Conservation (phyloP, 2,329 filamentous ascomycete genomes). For the Fusarium nematophilum region DNA sequence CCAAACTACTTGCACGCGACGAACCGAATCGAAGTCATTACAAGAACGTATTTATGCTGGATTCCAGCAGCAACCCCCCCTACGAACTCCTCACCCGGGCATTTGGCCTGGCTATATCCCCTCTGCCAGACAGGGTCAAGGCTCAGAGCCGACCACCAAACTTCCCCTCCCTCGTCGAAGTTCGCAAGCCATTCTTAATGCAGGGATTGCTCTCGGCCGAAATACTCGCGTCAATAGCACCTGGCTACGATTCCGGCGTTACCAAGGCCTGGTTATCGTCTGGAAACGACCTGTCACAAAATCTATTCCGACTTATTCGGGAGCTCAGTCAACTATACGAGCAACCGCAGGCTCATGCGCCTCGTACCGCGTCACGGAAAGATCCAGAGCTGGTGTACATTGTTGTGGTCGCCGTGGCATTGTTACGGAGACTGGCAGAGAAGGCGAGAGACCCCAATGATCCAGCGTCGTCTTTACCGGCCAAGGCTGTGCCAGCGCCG, state of each 20-base stretch:
- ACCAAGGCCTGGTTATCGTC: conserved; percentile 85
- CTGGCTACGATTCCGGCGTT: conserved; percentile 76
- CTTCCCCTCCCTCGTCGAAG: conserved; percentile 77
- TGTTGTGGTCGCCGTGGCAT: conserved; percentile 73
- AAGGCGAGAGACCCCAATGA: conserved; percentile 71
- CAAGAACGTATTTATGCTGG: conserved; percentile 81
- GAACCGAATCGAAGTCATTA: conserved; percentile 92
- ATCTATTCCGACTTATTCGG: conserved; percentile 79
- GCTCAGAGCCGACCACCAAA: conserved; percentile 67
- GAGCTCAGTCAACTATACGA: conserved; percentile 75
- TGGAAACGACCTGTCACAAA: conserved; percentile 84
- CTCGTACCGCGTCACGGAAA: conserved; percentile 51
- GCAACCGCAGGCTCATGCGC: conserved; percentile 54
- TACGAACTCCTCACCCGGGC: conserved; percentile 87
- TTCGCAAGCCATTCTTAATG: conserved; percentile 88
- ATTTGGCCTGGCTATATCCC: conserved; percentile 87
- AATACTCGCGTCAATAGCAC: conserved; percentile 81
- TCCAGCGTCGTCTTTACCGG: conserved; percentile 63
- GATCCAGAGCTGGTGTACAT: conserved; percentile 71
- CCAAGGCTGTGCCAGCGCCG: conserved; percentile 72
- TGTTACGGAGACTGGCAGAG: conserved; percentile 76
- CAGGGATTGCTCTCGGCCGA: conserved; percentile 92
- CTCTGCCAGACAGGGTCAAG: conserved; percentile 76
- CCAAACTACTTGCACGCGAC: conserved; percentile 91
- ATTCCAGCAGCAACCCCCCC: conserved; percentile 71